Base-by-base conservation (phyloP, 345 rosid genomes). In the Populus alba region DNA sequence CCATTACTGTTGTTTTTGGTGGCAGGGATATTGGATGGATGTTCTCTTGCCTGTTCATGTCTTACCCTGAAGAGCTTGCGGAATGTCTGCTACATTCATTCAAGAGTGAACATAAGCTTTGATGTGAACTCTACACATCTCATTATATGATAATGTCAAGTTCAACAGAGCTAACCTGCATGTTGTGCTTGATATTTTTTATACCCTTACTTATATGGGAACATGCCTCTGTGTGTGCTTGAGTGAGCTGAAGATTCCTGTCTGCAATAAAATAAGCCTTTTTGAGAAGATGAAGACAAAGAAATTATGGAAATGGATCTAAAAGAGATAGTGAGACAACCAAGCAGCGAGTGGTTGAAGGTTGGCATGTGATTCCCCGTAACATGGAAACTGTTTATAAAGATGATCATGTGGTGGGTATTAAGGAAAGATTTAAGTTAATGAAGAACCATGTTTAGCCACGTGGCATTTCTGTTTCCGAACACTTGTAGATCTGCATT, bases 151-250 rank as follows among this genome's bases (percentile, higher is more conserved):
- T 35, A 17, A 6, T 22, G 38, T 57, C 10, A n/a, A 6, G 39
- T 18, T 67, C n/a, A 20, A 4, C 63, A 78, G 81, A 82, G 79
- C 87, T 85, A 78, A 87, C 94, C 97, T 90, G 89, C 97, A 91
- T 90, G 87, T 82, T 79, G 79, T 72, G 80, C 76, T 55, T 45
- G 85, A 79, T 79, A 78, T 77, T 43, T 65, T 69, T 61, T 61
- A 59, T 43, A 68, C 61, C 17, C 41, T 51, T 29, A 33, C 6
- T 63, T 74, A 82, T 73, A 75, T 59, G 63, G 70, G 67, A 69
- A 62, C 70, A 43, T 10, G 68, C 20, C 8, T 57, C 1, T 8
- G 20, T 31, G 41, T 33, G 47, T 67, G 66, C 15, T 25, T 55
- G 49, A 23, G 20, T 22, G 62, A 31, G 86, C 78, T 49, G 81